Evolutionary conservation across 345 rosid genomes (phyloP).

Genomic region (Balakata baccata): DNA sequence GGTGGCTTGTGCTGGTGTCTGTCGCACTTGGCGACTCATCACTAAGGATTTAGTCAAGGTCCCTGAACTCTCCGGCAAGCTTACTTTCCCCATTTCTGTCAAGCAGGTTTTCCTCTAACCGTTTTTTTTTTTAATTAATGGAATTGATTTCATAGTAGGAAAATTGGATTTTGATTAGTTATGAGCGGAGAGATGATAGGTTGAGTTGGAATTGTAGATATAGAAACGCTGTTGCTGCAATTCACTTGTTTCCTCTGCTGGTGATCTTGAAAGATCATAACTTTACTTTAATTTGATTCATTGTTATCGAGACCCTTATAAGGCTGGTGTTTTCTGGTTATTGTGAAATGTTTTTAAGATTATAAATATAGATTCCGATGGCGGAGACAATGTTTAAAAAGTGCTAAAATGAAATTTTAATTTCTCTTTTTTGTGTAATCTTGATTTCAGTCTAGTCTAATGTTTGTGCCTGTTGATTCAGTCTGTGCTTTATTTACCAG

Average conservation of each 20-base stretch:
- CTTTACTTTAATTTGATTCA: neutral
- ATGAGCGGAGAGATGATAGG: neutral
- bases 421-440: conserved; percentile 1
- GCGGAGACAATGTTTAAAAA: neutral
- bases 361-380: too few species aligned
- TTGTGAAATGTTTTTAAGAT: too few species aligned
- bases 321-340: too few species aligned
- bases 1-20: conserved; percentile 38
- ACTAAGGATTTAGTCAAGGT: conserved; percentile 29
- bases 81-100: conserved; percentile 34
- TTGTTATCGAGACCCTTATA: too few species aligned
- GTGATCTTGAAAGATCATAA: neutral
- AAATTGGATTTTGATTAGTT: neutral
- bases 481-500: neutral
- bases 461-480: neutral
- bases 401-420: neutral
- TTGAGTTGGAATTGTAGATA: neutral
- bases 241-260: neutral
- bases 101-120: conserved; percentile 20
- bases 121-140: neutral
- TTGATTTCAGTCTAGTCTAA: neutral
- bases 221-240: too few species aligned
- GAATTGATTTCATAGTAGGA: neutral
- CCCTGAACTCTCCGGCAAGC: conserved; percentile 28
- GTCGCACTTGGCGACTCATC: conserved; percentile 32